phyloP scores from a whole-genome alignment of 371 early-diverging fungal genomes.

The Umbelopsis sp. region DNA sequence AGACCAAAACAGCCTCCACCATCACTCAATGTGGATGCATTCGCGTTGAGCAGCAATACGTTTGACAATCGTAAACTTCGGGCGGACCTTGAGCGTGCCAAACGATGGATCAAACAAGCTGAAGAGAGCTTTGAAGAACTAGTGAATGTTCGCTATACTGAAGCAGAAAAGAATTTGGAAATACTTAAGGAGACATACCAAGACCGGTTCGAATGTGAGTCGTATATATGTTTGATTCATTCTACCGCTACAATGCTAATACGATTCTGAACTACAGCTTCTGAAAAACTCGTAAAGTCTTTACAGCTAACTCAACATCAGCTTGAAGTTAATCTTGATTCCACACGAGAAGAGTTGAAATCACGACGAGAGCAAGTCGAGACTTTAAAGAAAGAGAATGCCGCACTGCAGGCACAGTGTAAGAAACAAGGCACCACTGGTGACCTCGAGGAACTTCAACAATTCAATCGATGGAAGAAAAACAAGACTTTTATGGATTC shows the following conservation, averaged over 20 bases:
- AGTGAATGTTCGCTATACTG: constrained; percentile 19
- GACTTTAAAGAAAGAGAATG: constrained; percentile 6
- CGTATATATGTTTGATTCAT: neutral
- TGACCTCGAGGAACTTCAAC: neutral
- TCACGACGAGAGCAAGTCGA: neutral
- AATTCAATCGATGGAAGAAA: constrained; percentile 2
- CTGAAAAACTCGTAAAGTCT: constrained; percentile 16
- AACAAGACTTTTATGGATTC: neutral
- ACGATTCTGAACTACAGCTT: neutral
- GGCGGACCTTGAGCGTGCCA: constrained; percentile 15
- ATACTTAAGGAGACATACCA: constrained; percentile 12
- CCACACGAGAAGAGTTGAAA: constrained; percentile 2
- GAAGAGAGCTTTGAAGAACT: constrained; percentile 24
- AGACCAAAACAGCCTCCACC: neutral
- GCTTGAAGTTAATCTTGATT: neutral
- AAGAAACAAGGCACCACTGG: neutral
- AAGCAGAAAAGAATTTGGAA: constrained; percentile 21
- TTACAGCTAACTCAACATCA: constrained; percentile 1
- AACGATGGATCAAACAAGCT: constrained; percentile 20
- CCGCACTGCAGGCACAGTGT: neutral
- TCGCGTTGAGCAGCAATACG: neutral
- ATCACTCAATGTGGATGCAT: constrained; percentile 4
- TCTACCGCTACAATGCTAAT: neutral
- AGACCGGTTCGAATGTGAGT: constrained; percentile 20
- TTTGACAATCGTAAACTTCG: constrained; percentile 4